phyloP scores from a whole-genome alignment of 495 filamentous ascomycete species.

The Oidiodendron maius region DNA sequence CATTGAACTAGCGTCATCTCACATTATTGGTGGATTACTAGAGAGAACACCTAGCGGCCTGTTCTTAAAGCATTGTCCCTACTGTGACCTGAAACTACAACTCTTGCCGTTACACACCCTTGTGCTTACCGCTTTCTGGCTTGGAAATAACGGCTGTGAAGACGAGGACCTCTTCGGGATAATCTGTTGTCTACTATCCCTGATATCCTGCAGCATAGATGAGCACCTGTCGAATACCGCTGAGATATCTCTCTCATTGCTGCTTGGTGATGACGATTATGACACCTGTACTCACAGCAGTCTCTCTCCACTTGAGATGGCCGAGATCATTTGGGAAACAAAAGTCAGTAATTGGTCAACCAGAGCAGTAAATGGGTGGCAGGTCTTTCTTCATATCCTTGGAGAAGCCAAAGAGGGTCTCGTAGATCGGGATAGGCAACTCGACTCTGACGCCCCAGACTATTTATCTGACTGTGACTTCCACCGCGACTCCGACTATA shows the following conservation, averaged over 20 bases:
- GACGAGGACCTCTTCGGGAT: conserved; percentile 20
- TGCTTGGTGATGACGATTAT: neutral
- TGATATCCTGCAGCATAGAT: conserved; percentile 4
- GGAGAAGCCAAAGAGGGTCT: neutral
- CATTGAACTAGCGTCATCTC: neutral
- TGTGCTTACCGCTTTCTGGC: conserved; percentile 15
- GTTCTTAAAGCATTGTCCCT: conserved; percentile 10
- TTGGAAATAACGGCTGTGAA: conserved; percentile 8
- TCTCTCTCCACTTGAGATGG: neutral
- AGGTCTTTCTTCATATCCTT: neutral
- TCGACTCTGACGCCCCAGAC: neutral
- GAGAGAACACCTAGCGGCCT: conserved; percentile 10
- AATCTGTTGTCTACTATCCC: conserved; percentile 8
- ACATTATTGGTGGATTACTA: neutral
- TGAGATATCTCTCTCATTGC: neutral
- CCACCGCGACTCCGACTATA: neutral
- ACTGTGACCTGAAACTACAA: conserved; percentile 15
- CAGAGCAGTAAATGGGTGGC: neutral
- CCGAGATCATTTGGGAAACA: neutral
- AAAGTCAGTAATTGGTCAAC: neutral
- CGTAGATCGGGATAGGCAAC: neutral
- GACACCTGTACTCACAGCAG: neutral
- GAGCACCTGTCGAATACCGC: neutral
- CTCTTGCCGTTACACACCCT: conserved; percentile 16
- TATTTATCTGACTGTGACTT: neutral